Base-by-base conservation (phyloP, 2,329 filamentous ascomycete species). In the Penicillium capsulatum region DNA sequence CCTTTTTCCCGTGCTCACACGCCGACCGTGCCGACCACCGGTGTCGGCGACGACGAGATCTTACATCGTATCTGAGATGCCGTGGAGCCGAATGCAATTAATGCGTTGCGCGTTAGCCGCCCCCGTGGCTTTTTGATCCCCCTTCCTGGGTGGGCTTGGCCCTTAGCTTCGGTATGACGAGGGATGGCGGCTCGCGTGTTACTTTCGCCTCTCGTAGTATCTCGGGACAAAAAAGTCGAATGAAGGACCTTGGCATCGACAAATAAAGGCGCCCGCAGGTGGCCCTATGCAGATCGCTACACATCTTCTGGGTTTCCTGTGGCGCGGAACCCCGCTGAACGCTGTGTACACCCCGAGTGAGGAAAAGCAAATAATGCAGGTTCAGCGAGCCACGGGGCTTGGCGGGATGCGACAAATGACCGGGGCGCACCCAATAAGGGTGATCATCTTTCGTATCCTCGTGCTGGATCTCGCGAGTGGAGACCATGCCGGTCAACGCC, bases 101-200 rank as follows among this genome's bases (percentile, higher is more conserved):
- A 35, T 34, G 10, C 9, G 28, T 38, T 45, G 49, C 51, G 51
- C 51, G 47, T 40, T 51, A 54, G 36, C 49, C 51, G 51, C 49
- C 35, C 22, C 35, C 22, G 15, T 15, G 27, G 35, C 11, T 6
- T 28, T 36, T 45, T 14, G 28, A 22, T 17, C 16, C 24, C 14
- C 11, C 17, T 8, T 37, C 40, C 34, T 33, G 32, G 32, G 30
- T 39, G 28, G 32, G 42, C 42, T 31, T 36, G 35, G 36, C 17
- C 35, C 16, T 16, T 13, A 28, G 26, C n/a, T 28, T n/a, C 5
- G 26, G n/a, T 28, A 14, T n/a, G 4, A n/a, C n/a, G 6, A 28
- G 26, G 26, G 13, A 28, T n/a, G 26, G 11, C 6, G 6, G 13
- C 6, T 14, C 4, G 26, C 10, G 26, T 4, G 26, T 28, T 4